Evolutionary conservation across 2,329 filamentous ascomycete genomes (phyloP), one percentile per base, ranked within the genome.

Genomic region (Fusarium sp.): DNA sequence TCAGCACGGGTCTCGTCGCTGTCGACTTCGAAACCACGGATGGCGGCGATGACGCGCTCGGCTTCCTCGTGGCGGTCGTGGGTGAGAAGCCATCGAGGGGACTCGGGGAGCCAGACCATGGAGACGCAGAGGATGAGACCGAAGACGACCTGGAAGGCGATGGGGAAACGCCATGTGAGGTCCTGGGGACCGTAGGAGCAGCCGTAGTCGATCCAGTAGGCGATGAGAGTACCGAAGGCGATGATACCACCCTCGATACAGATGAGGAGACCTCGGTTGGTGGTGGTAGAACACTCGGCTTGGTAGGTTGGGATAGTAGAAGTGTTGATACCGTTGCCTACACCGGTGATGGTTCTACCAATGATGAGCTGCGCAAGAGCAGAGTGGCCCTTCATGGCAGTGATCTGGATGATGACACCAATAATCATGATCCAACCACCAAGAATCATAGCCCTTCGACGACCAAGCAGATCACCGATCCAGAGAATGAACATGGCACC

Each of bases 351-450:
- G 11, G 85, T 80, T 46, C 83, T 77, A 2, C 83, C 83, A 33
- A 84, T 70, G 58, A 87, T 83, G 58, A 87, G 78, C 63, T 87
- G 84, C 1, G 82, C 79, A 31, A 85, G 72, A n/a, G 62, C 67
- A 29, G 43, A 55, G 23, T 72, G 63, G 1, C 84, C 75, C 21
- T 76, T 79, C 75, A 76, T 70, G 18, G 77, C 53, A 17, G 81
- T 79, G 35, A 85, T 77, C 71, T 91, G 89, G 36, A 91, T 83
- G 11, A 85, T 79, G 33, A 88, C 87, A 18, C 88, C 88, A 11
- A 88, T 54, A 11, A 88, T 82, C 83, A 90, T 87, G 66, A 90
- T 83, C 13, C 79, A 64, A 11, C 83, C 84, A 17, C 88, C 88
- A 3, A 79, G 18, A n/a, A 86, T 80, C 69, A 90, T 86, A 51